Base-by-base conservation (phyloP, 441 rosid genomes). In the Gossypium davidsonii region DNA sequence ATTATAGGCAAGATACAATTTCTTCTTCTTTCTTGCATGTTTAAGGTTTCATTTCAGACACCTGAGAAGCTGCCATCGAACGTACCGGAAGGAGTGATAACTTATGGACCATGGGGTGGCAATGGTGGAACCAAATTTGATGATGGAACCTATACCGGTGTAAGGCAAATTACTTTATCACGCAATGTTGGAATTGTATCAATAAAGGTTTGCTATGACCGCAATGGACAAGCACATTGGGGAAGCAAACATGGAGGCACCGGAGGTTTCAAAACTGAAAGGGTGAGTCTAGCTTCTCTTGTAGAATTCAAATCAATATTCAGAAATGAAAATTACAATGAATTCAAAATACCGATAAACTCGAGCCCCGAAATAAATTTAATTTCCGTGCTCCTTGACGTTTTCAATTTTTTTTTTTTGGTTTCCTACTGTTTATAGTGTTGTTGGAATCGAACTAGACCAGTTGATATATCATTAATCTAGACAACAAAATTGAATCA, bases 61-160 rank as follows among this genome's bases (percentile, higher is more conserved):
- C 73, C 63, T 72, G 84, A 74, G 77, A 85, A 80, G 57, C 12
- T 55, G 66, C 80, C 86, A 53, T 51, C 81, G 58, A 88, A 84
- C 67, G 67, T 71, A 68, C 83, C 76, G 73, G 83, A 82, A 66
- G 88, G 89, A 23, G 34, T 76, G 21, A 58, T 80, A 76, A 83
- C 80, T 26, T 74, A 78, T 71, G 97, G 96, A 79, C 97, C 95
- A 37, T 94, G 98, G 98, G 97, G 98, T 75, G 98, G 96, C 53
- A 79, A 71, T 1, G 91, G 96, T 56, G 98, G 97, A 62, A 52
- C 82, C 11, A 17, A 74, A 72, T 94, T 83, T 12, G 92, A 91
- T 15, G 98, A 94, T 70, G 97, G 93, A 69, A 73, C 61, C 51
- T 83, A 80, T 77, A 83, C 88, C 0, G 94, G 98, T 44, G 81